A percentile compares a stretch with the other conserved stretches of the same genome.
These are phyloP conservation scores for Saccharomyces jurei DNA, from an alignment of 805 yeast species.

Conservation along the genomic window DNA sequence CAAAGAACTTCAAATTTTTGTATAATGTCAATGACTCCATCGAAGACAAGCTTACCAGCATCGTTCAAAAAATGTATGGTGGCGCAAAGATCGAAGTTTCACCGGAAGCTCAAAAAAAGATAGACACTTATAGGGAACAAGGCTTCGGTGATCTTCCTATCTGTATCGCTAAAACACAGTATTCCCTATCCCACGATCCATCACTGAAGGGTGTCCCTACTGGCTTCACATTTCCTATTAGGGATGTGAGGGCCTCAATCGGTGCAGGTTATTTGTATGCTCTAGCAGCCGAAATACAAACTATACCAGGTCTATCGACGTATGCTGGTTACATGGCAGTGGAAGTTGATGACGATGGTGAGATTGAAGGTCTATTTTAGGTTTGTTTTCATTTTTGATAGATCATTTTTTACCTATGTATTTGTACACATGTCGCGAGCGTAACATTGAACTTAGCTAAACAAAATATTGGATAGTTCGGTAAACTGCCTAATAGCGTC, in stretches of 20 bases:
- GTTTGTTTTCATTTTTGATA: background rate
- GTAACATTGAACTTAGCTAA: no score
- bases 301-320: conserved; percentile 95
- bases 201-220: conserved; percentile 89
- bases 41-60: conserved; percentile 68
- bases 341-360: conserved; percentile 83
- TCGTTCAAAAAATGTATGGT: conserved; percentile 88
- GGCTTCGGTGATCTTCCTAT: conserved; percentile 89
- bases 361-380: conserved; percentile 85
- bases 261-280: conserved; percentile 98
- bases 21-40: conserved; percentile 67
- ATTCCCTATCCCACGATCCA: conserved; percentile 92
- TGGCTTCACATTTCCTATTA: conserved; percentile 87
- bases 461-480: no score
- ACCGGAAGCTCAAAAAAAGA: conserved; percentile 72
- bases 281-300: conserved; percentile 91
- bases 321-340: conserved; percentile 96
- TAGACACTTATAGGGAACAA: conserved; percentile 73
- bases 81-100: conserved; percentile 77
- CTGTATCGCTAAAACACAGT: conserved; percentile 96
- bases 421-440: background rate
- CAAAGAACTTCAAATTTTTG: conserved; percentile 48
- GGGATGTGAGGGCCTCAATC: conserved; percentile 87
- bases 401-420: background rate
- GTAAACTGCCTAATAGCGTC: background rate